A percentile compares a stretch with the other conserved stretches of the same genome.
phyloP scores from a whole-genome alignment of 2,329 filamentous ascomycete species.

The Cryphonectria naterciae region DNA sequence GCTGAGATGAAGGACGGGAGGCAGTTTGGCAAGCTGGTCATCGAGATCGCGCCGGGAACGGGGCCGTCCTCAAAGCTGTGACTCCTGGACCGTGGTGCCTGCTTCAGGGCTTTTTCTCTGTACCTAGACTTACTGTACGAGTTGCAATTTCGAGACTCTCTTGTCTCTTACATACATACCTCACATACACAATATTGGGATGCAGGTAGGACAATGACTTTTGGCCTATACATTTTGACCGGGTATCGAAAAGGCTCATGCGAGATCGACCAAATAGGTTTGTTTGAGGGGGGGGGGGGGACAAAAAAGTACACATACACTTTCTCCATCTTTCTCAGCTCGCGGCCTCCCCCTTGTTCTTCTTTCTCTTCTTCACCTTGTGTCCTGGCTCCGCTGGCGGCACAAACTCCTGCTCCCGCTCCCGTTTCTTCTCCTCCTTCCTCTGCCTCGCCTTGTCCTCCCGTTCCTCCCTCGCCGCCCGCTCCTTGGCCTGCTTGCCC shows the following conservation, averaged over 20 bases:
- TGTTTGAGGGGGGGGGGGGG: neutral
- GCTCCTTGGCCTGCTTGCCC: constrained; percentile 88
- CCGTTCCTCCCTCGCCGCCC: constrained; percentile 76
- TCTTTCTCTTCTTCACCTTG: constrained; percentile 68
- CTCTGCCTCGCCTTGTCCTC: constrained; percentile 84
- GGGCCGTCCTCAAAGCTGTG: constrained; percentile 34
- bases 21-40: constrained; percentile 92
- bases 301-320: neutral
- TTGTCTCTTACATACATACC: neutral
- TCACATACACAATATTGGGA: neutral
- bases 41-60: constrained; percentile 60
- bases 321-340: constrained; percentile 10
- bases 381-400: constrained; percentile 77
- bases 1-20: constrained; percentile 83
- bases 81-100: neutral
- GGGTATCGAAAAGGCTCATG: constrained; percentile 27
- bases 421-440: constrained; percentile 85
- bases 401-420: constrained; percentile 83
- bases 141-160: neutral
- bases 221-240: constrained; percentile 26
- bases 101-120: too few relatives aligned
- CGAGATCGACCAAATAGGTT: constrained; percentile 1
- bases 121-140: neutral
- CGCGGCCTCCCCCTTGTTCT: constrained; percentile 48
- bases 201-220: constrained; percentile 6